Evolutionary conservation across 192 early-diverging fungal genomes (phyloP).

Genomic region (Backusella tuberculispora): DNA sequence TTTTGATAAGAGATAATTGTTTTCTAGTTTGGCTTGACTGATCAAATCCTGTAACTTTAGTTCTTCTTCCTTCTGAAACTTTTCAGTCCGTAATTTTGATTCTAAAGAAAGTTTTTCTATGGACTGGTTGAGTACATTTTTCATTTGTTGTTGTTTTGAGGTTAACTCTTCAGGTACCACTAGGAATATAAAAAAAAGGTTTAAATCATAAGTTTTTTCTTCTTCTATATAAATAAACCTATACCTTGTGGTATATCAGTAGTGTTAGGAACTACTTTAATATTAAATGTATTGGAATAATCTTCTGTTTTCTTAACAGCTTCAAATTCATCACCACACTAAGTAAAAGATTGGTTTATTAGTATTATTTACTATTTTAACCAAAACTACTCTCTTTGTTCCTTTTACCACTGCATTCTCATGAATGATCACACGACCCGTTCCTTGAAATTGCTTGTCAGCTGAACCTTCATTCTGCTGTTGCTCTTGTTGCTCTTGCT

Average conservation of each 20-base stretch:
- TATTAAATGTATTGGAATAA: slow-evolving; percentile 19
- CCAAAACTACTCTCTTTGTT: background rate
- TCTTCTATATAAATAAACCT: background rate
- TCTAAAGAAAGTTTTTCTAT: slow-evolving; percentile 23
- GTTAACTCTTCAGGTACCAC: slow-evolving; percentile 15
- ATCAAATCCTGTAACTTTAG: background rate
- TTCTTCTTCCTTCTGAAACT: slow-evolving; percentile 19
- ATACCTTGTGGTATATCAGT: slow-evolving; percentile 4
- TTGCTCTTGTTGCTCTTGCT: background rate
- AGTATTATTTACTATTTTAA: background rate
- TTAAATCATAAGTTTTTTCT: background rate
- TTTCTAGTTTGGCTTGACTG: slow-evolving; percentile 13
- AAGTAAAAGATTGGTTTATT: background rate
- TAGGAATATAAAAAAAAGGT: background rate
- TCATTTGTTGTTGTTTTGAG: slow-evolving; percentile 20
- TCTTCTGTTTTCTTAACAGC: background rate
- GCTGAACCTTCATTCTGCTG: background rate
- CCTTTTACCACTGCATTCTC: slow-evolving; percentile 17
- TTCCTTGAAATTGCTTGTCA: background rate
- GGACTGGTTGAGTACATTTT: background rate
- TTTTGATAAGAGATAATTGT: slow-evolving; percentile 16
- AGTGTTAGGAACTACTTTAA: background rate
- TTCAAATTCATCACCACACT: background rate
- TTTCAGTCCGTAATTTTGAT: slow-evolving; percentile 22
- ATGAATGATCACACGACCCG: slow-evolving; percentile 18